Percentiles rank a stretch among this genome's conserved stretches.
Conservation (phyloP, 1,139 yeast species). For the Entelexis paramagnoliae region DNA sequence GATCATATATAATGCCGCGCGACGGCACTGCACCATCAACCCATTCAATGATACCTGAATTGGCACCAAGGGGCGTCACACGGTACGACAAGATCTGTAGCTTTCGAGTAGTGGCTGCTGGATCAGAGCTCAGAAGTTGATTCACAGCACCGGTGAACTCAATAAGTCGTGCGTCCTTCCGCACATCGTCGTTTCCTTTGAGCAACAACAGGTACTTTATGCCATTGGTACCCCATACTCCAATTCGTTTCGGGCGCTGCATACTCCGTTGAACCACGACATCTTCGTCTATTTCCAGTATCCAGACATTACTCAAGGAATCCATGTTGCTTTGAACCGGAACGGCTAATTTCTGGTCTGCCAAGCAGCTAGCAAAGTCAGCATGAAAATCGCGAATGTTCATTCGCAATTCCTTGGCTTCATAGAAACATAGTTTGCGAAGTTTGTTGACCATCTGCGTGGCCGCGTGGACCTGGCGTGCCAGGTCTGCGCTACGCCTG, state of each 20-base stretch:
- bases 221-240: slow-evolving; percentile 71
- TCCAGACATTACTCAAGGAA: slow-evolving; percentile 13
- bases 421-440: slow-evolving; percentile 12
- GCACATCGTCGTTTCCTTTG: slow-evolving; percentile 78
- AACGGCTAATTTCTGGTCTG: slow-evolving; percentile 43
- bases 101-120: slow-evolving; percentile 62
- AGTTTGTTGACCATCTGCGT: slow-evolving; percentile 14
- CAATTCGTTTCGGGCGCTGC: slow-evolving; percentile 76
- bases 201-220: slow-evolving; percentile 60
- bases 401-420: slow-evolving; percentile 6
- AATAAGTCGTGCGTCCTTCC: slow-evolving; percentile 91
- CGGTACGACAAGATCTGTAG: slow-evolving; percentile 72
- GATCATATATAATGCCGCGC: slow-evolving; percentile 50
- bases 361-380: slow-evolving; percentile 13
- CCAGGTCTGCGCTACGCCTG: slow-evolving; percentile 5
- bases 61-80: slow-evolving; percentile 79
- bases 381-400: slow-evolving; percentile 13
- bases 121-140: slow-evolving; percentile 52
- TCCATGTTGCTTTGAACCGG: slow-evolving; percentile 69
- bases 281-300: slow-evolving; percentile 42
- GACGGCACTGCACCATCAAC: slow-evolving; percentile 76
- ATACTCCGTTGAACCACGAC: slow-evolving; percentile 68
- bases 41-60: slow-evolving; percentile 87
- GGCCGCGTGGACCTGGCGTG: slow-evolving; percentile 18
- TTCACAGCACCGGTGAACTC: slow-evolving; percentile 87